Percentiles rank a stretch among this genome's conserved stretches.
Conservation (phyloP, 2,329 filamentous ascomycete genomes). For the Botrytis deweyae region DNA sequence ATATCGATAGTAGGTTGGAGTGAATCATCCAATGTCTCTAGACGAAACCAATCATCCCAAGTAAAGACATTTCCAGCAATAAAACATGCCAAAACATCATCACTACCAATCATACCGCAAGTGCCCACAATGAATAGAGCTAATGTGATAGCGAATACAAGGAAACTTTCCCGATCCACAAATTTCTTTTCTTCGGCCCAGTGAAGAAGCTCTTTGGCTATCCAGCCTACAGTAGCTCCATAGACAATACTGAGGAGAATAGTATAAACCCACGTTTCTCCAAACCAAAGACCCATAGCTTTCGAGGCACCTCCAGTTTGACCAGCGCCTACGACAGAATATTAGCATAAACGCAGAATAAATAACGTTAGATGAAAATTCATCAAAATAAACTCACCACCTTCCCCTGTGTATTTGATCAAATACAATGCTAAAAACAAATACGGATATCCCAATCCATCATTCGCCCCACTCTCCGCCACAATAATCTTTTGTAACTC, state of each 20-base stretch:
- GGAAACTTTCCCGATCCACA: slow-evolving; percentile 44
- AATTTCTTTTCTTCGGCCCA: slow-evolving; percentile 80
- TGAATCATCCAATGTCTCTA: slow-evolving; percentile 85
- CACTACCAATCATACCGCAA: slow-evolving; percentile 86
- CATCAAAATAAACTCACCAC: slow-evolving; percentile 47
- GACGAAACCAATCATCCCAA: slow-evolving; percentile 91
- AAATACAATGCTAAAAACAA: slow-evolving; percentile 82
- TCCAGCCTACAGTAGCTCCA: slow-evolving; percentile 73
- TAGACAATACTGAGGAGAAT: slow-evolving; percentile 78
- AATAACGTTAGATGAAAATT: not conserved
- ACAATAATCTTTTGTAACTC: slow-evolving; percentile 78
- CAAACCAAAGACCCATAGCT: slow-evolving; percentile 80
- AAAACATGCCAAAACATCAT: slow-evolving; percentile 90
- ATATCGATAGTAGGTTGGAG: slow-evolving; percentile 95
- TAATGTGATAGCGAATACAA: slow-evolving; percentile 69
- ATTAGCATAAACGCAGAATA: not conserved
- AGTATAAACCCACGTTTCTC: slow-evolving; percentile 80
- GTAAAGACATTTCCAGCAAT: slow-evolving; percentile 89
- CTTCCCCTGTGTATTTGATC: slow-evolving; percentile 66
- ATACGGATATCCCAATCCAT: slow-evolving; percentile 83
- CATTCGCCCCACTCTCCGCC: slow-evolving; percentile 81
- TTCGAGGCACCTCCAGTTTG: slow-evolving; percentile 57
- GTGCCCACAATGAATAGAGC: slow-evolving; percentile 86
- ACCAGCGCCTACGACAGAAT: slow-evolving; percentile 34
- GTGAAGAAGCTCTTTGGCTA: slow-evolving; percentile 78